Conservation (phyloP, 352 stramenopile genomes). For the Phytophthora nicotianae region DNA sequence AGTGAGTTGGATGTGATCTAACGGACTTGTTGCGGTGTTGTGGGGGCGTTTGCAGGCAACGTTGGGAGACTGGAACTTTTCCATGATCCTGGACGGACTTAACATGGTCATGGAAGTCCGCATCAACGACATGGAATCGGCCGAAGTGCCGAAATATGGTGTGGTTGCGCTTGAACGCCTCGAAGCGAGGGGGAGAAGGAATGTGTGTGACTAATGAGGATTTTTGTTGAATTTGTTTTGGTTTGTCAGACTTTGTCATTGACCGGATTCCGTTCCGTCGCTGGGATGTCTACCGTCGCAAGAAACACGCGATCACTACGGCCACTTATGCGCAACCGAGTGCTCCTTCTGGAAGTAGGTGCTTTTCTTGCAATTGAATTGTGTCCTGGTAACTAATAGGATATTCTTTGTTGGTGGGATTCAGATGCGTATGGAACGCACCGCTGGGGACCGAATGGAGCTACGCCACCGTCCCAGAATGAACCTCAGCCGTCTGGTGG, state of each 20-base stretch:
- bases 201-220: slow-evolving; percentile 8
- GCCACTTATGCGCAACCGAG: slow-evolving; percentile 50
- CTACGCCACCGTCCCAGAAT: slow-evolving; percentile 39
- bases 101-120: slow-evolving; percentile 83
- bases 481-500: slow-evolving; percentile 29
- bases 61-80: slow-evolving; percentile 77
- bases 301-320: slow-evolving; percentile 54
- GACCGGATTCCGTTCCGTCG: slow-evolving; percentile 80
- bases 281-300: slow-evolving; percentile 83
- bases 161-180: background rate
- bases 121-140: slow-evolving; percentile 82
- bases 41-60: slow-evolving; percentile 49
- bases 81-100: slow-evolving; percentile 77
- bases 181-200: no score
- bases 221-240: slow-evolving; percentile 28
- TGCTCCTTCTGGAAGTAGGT: slow-evolving; percentile 42
- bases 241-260: slow-evolving; percentile 68
- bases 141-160: slow-evolving; percentile 88
- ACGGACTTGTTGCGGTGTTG: slow-evolving; percentile 19
- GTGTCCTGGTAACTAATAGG: background rate
- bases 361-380: slow-evolving; percentile 1
- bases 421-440: slow-evolving; percentile 67
- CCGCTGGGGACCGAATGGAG: slow-evolving; percentile 65
- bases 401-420: background rate
- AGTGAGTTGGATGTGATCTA: slow-evolving; percentile 13